phyloP scores from a whole-genome alignment of 345 rosid genomes.

The Brassica nigra region DNA sequence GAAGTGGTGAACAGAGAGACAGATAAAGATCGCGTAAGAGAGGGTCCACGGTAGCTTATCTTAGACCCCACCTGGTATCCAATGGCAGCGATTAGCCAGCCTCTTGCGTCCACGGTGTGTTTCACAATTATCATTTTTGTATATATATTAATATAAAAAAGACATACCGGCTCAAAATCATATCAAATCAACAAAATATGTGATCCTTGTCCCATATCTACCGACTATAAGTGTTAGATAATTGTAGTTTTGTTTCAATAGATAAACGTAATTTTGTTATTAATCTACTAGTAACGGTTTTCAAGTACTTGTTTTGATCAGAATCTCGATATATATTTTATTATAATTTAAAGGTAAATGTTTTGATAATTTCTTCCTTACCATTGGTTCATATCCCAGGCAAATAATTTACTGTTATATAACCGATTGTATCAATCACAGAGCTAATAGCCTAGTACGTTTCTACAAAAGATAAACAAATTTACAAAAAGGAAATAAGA shows the following conservation, averaged over 20 bases:
- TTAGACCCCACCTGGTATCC: slow-evolving; percentile 24
- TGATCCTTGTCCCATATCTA: slow-evolving; percentile 10
- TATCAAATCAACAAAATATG: slow-evolving; percentile 18
- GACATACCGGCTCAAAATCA: not conserved
- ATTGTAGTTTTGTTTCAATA: not conserved
- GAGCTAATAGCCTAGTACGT: not conserved
- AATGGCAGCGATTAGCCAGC: slow-evolving; percentile 36
- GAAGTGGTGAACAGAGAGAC: slow-evolving; percentile 36
- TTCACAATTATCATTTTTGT: not conserved
- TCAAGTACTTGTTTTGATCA: not conserved
- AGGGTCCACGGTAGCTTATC: slow-evolving; percentile 14
- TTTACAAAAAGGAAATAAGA: not conserved
- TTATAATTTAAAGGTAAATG: not conserved
- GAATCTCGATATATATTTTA: not conserved
- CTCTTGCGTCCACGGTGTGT: slow-evolving; percentile 36
- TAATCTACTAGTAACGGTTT: not conserved
- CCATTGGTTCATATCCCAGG: not conserved
- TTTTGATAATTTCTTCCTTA: not conserved
- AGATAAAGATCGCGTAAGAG: slow-evolving; percentile 26
- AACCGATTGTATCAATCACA: not conserved
- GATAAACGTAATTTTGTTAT: not conserved
- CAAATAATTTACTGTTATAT: not conserved
- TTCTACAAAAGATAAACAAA: not conserved
- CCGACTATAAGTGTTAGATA: slow-evolving; percentile 18
- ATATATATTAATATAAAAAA: not conserved